A percentile compares a stretch with the other conserved stretches of the same genome.
phyloP scores from a whole-genome alignment of 306 rosid genomes.

The Hippophae gyantsensis region DNA sequence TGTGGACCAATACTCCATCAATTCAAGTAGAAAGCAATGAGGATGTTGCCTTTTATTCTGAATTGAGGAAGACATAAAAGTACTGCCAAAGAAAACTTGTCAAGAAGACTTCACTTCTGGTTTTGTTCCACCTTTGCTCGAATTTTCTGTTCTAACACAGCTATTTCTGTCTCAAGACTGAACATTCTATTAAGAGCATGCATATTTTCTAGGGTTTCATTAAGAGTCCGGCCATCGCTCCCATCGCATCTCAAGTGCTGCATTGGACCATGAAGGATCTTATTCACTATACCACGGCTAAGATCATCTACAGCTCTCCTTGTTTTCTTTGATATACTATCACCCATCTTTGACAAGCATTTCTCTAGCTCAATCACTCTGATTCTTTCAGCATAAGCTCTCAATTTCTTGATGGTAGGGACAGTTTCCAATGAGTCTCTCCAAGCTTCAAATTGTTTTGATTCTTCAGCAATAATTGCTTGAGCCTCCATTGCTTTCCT shows the following conservation, averaged over 20 bases:
- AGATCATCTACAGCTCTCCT: conserved; percentile 90
- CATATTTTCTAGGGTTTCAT: conserved; percentile 77
- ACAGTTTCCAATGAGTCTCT: conserved; percentile 77
- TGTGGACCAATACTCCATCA: conserved; percentile 19
- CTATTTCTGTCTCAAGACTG: conserved; percentile 64
- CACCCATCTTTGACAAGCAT: conserved; percentile 73
- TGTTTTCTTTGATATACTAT: conserved; percentile 72
- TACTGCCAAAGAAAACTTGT: conserved; percentile 14
- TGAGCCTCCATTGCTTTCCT: conserved; percentile 77
- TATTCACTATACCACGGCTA: conserved; percentile 88
- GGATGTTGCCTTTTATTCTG: too few relatives aligned
- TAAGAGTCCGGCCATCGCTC: conserved; percentile 75
- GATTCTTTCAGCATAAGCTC: conserved; percentile 71
- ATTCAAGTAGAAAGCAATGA: conserved; percentile 18
- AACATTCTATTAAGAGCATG: conserved; percentile 82
- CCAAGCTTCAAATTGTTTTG: conserved; percentile 77
- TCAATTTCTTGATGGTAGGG: conserved; percentile 66
- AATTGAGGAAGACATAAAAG: conserved; percentile 14
- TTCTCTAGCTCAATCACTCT: conserved; percentile 61
- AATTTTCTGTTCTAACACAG: conserved; percentile 66
- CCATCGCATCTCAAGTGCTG: conserved; percentile 96
- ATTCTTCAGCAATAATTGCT: conserved; percentile 55
- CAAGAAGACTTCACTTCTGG: conserved; percentile 26
- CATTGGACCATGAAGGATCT: conserved; percentile 98
- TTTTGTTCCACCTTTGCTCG: conserved; percentile 52